Conservation (phyloP, 1,139 yeast species). For the Geotrichum restrictum region DNA sequence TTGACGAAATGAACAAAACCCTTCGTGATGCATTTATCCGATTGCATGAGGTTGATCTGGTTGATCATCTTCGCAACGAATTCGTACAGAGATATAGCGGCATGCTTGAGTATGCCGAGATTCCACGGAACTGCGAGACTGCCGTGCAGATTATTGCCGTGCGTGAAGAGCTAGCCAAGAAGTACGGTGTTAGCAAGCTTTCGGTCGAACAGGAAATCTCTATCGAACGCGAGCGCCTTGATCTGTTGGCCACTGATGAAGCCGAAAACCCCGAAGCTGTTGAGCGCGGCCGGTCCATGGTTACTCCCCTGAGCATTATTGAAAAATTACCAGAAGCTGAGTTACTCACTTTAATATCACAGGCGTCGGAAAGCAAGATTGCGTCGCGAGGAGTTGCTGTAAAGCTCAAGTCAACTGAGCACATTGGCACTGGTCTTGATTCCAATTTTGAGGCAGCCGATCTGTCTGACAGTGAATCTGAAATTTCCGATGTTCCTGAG, state of each 20-base stretch:
- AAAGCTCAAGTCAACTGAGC: constrained; percentile 35
- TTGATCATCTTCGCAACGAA: constrained; percentile 68
- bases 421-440: constrained; percentile 38
- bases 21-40: constrained; percentile 77
- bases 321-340: constrained; percentile 37
- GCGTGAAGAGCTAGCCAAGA: constrained; percentile 40
- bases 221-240: constrained; percentile 59
- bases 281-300: constrained; percentile 54
- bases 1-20: constrained; percentile 65
- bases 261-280: constrained; percentile 46
- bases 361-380: constrained; percentile 17
- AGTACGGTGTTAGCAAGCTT: constrained; percentile 42
- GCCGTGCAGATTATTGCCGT: constrained; percentile 51
- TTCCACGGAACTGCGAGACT: constrained; percentile 53
- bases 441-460: constrained; percentile 20
- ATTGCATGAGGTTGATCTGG: constrained; percentile 69
- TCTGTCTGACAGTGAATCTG: constrained; percentile 15
- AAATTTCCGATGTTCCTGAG: neutral
- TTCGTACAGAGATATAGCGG: constrained; percentile 76
- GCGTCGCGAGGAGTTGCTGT: constrained; percentile 8
- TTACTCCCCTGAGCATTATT: constrained; percentile 70
- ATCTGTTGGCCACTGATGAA: constrained; percentile 48
- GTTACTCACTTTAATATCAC: constrained; percentile 26
- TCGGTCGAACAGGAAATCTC: constrained; percentile 70
- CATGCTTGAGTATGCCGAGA: constrained; percentile 53